Evolutionary conservation across 805 yeast genomes (phyloP), one percentile per base, ranked within the genome.

Genomic region (Naumovozyma dairenensis): DNA sequence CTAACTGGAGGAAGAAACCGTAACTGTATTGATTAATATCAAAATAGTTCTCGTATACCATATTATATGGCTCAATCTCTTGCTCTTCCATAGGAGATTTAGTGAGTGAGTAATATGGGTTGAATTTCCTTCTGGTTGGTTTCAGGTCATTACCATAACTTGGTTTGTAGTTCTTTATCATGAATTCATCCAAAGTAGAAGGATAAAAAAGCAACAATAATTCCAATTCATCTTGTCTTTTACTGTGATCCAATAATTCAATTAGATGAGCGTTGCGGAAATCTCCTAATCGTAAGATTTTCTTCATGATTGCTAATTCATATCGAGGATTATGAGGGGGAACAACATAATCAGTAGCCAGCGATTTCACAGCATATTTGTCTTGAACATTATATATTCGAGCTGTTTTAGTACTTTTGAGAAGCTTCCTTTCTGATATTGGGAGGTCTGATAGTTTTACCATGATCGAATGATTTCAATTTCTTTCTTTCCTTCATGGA

Each of bases 1-100:
- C 65, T 33, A 87, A 60, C 56, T 84, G 84, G 28, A 67, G 67
- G 63, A 83, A 76, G 53, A 86, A 84, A 58, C 67, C 39, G 9
- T 29, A 26, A 1, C 49, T 43, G 21, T 45, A 32, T 12, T 31
- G 16, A 24, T 42, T 34, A 1, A 46, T 30, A 15, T 49, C 49
- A 18, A 53, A 43, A 19, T 21, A 39, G 29, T 53, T 57, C 4
- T 28, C 29, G 32, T 34, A 48, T 7, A 25, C 30, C 8, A 25
- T 28, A n/a, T 17, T 18, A 3, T 14, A 15, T 4, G 34, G 10
- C 25, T 22, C 20, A 8, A 25, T 25, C 10, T 15, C 21, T 2
- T 9, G 10, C 15, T 12, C 16, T 5, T 7, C 5, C 10, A 6
- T 19, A 12, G 19, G 17, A 6, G 29, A 21, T 5, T 21, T 10